A percentile compares a stretch with the other conserved stretches of the same genome.
These are phyloP conservation scores for Raddia guianensis DNA, from an alignment of 176 grass and related monocot genomes.

Conservation along the genomic window DNA sequence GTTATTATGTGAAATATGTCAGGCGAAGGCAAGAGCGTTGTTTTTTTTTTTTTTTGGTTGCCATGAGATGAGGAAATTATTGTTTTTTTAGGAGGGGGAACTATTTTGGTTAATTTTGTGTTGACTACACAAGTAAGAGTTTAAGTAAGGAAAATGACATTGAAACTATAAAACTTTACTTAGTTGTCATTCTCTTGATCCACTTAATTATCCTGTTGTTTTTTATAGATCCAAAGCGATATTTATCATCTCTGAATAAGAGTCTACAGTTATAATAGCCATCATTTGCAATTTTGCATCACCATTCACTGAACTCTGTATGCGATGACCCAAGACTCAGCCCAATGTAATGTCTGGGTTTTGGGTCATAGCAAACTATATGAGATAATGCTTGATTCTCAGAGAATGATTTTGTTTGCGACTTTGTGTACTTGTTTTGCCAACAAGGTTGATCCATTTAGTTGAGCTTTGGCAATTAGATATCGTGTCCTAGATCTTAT, in stretches of 20 bases:
- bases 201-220: neutral
- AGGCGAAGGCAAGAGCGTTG: neutral
- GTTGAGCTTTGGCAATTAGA: neutral
- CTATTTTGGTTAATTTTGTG: neutral
- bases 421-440: neutral
- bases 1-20: neutral
- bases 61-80: neutral
- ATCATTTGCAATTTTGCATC: neutral
- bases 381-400: neutral
- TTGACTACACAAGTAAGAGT: neutral
- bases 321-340: neutral
- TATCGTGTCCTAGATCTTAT: neutral
- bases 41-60: slow-evolving; percentile 4
- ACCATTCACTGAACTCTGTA: neutral
- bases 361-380: neutral
- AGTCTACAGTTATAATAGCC: neutral
- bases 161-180: neutral
- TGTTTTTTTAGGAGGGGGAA: neutral
- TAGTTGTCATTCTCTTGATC: neutral
- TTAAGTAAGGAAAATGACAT: neutral
- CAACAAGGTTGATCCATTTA: neutral
- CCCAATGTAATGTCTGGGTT: neutral
- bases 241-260: neutral
- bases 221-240: neutral
- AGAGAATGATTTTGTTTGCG: neutral